Evolutionary conservation across 2,329 filamentous ascomycete genomes (phyloP).

Genomic region (Fulvia fulva): DNA sequence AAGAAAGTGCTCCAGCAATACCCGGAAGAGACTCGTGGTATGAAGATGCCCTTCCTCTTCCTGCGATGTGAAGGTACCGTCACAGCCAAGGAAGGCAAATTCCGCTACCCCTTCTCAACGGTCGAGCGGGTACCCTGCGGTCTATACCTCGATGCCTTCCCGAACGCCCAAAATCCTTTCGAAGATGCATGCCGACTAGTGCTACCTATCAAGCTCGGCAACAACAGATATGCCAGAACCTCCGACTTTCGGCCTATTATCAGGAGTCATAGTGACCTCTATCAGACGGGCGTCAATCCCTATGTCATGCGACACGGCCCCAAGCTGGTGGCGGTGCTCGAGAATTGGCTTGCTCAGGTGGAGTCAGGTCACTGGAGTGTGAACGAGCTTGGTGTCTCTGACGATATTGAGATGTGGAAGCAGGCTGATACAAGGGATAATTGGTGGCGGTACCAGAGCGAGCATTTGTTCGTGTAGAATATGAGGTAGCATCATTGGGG

Average conservation of each 20-base stretch:
- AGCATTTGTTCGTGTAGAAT: constrained; percentile 23
- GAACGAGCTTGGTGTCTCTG: constrained; percentile 30
- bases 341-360: constrained; percentile 32
- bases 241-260: constrained; percentile 30
- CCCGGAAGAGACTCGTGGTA: constrained; percentile 30
- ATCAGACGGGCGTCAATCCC: constrained; percentile 33
- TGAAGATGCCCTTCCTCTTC: constrained; percentile 35
- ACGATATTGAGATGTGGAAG: constrained; percentile 31
- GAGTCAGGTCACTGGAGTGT: constrained; percentile 33
- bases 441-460: constrained; percentile 33
- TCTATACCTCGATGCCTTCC: constrained; percentile 33
- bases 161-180: constrained; percentile 33
- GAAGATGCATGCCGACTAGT: constrained; percentile 34
- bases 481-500: neutral
- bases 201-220: constrained; percentile 30
- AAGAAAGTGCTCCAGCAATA: constrained; percentile 26
- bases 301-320: constrained; percentile 34
- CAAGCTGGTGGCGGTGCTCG: constrained; percentile 31
- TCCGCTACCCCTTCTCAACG: constrained; percentile 33
- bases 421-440: constrained; percentile 32
- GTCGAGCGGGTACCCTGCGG: constrained; percentile 33
- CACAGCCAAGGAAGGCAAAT: constrained; percentile 32
- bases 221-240: constrained; percentile 29
- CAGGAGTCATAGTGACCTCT: constrained; percentile 31
- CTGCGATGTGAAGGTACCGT: constrained; percentile 30